phyloP scores from a whole-genome alignment of 495 filamentous ascomycete genomes.

The Lophiostoma macrostomum region DNA sequence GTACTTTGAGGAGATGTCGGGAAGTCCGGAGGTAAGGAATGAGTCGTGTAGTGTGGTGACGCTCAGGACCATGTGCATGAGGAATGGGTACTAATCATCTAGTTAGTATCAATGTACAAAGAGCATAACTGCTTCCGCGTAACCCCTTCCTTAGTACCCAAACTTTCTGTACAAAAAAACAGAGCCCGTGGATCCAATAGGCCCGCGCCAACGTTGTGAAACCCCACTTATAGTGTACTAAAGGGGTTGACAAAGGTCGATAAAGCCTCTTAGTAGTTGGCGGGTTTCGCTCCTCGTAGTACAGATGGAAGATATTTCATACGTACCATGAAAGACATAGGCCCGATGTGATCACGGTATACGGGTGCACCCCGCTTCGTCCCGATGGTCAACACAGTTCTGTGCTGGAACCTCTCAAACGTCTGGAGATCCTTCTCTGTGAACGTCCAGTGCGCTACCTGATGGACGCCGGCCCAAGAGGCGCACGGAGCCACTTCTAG shows the following conservation, averaged over 20 bases:
- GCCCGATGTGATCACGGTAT: slow-evolving; percentile 34
- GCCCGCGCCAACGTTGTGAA: no score
- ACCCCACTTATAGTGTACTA: no score
- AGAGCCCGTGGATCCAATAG: no score
- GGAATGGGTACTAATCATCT: slow-evolving; percentile 33
- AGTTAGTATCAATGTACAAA: slow-evolving; percentile 2
- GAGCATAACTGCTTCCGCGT: neutral
- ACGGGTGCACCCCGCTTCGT: slow-evolving; percentile 30
- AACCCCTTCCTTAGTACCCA: no score
- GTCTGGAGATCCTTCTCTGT: slow-evolving; percentile 31
- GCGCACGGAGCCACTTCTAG: neutral
- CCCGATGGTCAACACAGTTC: slow-evolving; percentile 45
- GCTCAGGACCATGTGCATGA: slow-evolving; percentile 44
- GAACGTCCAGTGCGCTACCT: slow-evolving; percentile 15
- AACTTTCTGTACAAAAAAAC: no score
- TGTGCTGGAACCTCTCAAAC: slow-evolving; percentile 39
- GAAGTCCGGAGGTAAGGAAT: slow-evolving; percentile 17
- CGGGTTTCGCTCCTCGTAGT: no score
- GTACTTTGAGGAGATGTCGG: slow-evolving; percentile 12
- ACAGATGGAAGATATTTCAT: neutral
- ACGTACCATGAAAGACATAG: slow-evolving; percentile 37
- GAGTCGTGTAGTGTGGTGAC: slow-evolving; percentile 44
- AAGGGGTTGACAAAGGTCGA: no score
- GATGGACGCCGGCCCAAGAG: no score
- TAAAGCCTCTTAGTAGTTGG: no score